These are phyloP conservation scores for Cutaneotrichosporon cavernicola DNA, from an alignment of 1,284 basidiomycete species.

Conservation along the genomic window DNA sequence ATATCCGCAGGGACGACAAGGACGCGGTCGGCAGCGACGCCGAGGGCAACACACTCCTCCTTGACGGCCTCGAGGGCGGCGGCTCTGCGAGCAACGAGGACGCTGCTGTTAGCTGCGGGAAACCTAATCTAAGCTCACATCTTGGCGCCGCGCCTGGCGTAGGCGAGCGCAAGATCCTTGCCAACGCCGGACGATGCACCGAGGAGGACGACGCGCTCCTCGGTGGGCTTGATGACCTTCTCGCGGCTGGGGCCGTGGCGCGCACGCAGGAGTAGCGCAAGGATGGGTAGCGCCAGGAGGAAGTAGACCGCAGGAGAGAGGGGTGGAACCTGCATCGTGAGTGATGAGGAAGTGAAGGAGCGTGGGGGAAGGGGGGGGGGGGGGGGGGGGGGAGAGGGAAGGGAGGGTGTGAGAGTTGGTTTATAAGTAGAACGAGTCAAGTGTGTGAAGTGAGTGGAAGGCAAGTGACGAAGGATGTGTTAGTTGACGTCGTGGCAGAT, in stretches of 20 bases:
- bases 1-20: slow-evolving; percentile 64
- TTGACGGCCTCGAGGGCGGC: slow-evolving; percentile 63
- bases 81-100: slow-evolving; percentile 69
- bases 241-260: slow-evolving; percentile 39
- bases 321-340: not conserved
- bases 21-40: slow-evolving; percentile 45
- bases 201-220: slow-evolving; percentile 73
- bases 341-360: not conserved
- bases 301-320: slow-evolving; percentile 11
- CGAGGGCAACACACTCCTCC: slow-evolving; percentile 59
- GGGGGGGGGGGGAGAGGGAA: no score
- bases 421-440: not conserved
- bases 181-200: slow-evolving; percentile 85
- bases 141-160: slow-evolving; percentile 69
- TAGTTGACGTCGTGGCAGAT: no score
- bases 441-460: no score
- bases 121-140: slow-evolving; percentile 52
- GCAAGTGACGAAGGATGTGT: no score
- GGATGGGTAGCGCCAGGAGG: slow-evolving; percentile 55
- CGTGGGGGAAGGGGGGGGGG: no score
- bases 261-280: slow-evolving; percentile 32
- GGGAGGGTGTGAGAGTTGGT: not conserved
- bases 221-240: slow-evolving; percentile 44
- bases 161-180: slow-evolving; percentile 66
- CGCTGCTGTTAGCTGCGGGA: slow-evolving; percentile 43